A percentile compares a stretch with the other conserved stretches of the same genome.
Conservation (phyloP, 768 basidiomycete genomes). For the Leccinum subtestaceum region DNA sequence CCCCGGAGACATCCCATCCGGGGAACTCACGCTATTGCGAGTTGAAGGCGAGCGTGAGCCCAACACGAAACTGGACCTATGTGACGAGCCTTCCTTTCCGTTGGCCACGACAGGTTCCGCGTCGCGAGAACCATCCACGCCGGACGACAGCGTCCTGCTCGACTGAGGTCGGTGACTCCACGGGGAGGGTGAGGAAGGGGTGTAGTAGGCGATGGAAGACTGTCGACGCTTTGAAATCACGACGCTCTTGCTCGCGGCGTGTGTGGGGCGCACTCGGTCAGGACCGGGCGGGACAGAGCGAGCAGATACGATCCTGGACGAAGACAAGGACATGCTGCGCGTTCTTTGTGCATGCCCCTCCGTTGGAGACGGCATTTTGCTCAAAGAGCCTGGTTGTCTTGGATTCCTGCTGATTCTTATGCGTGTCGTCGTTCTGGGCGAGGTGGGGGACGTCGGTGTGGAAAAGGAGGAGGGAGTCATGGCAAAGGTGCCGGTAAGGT, state of each 20-base stretch:
- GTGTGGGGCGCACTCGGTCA: not conserved
- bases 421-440: constrained; percentile 11
- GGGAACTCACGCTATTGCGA: constrained; percentile 19
- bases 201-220: constrained; percentile 30
- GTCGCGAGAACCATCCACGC: constrained; percentile 1
- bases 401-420: constrained; percentile 16
- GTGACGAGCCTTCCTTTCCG: constrained; percentile 14
- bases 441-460: constrained; percentile 20
- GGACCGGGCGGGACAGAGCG: not conserved
- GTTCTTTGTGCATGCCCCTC: not conserved
- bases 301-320: not conserved
- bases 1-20: constrained; percentile 5
- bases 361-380: not conserved
- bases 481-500: not conserved
- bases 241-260: not conserved
- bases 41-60: constrained; percentile 14
- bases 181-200: constrained; percentile 26
- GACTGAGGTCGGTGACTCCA: constrained; percentile 13
- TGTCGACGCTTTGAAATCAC: constrained; percentile 20
- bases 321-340: constrained; percentile 5
- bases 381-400: constrained; percentile 2
- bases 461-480: constrained; percentile 11
- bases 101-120: constrained; percentile 1
- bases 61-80: constrained; percentile 21
- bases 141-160: constrained; percentile 3